These are phyloP conservation scores for Ceratobasidium sp. DNA, from an alignment of 1,284 basidiomycete genomes.

Conservation along the genomic window DNA sequence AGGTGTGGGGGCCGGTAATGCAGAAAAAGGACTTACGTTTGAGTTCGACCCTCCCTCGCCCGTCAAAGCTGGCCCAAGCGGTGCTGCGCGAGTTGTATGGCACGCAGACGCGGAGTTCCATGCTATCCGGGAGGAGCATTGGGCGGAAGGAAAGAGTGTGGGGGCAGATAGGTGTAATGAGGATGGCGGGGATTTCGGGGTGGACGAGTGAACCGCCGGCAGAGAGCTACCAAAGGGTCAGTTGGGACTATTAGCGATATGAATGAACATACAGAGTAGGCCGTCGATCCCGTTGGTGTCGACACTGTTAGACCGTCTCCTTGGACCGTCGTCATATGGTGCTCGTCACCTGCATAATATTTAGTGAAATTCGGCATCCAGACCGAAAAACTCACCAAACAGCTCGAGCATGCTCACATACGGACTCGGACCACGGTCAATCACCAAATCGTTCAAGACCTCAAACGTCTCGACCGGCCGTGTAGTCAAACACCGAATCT, in stretches of 20 bases:
- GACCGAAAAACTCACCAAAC: constrained; percentile 71
- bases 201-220: constrained; percentile 98
- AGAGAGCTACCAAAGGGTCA: constrained; percentile 66
- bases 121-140: constrained; percentile 97
- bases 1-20: constrained; percentile 12
- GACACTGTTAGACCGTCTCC: constrained; percentile 96
- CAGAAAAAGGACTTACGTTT: constrained; percentile 74
- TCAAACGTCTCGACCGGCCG: constrained; percentile 96
- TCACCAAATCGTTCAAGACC: constrained; percentile 96
- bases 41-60: constrained; percentile 93
- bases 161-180: constrained; percentile 98
- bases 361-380: constrained; percentile 31
- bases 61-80: constrained; percentile 99
- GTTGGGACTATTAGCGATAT: neutral
- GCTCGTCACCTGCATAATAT: constrained; percentile 80
- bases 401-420: constrained; percentile 96
- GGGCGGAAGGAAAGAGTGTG: constrained; percentile 99
- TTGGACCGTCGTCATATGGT: constrained; percentile 99
- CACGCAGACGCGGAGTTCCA: constrained; percentile 98
- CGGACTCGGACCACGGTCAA: constrained; percentile 97
- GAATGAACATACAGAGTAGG: constrained; percentile 79
- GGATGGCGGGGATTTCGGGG: constrained; percentile 94
- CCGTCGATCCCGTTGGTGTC: constrained; percentile 97
- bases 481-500: constrained; percentile 98
- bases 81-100: constrained; percentile 98